Evolutionary conservation across 139 green algal genomes (phyloP), one percentile per base, ranked within the genome.

Genomic region (Micractinium conductrix): DNA sequence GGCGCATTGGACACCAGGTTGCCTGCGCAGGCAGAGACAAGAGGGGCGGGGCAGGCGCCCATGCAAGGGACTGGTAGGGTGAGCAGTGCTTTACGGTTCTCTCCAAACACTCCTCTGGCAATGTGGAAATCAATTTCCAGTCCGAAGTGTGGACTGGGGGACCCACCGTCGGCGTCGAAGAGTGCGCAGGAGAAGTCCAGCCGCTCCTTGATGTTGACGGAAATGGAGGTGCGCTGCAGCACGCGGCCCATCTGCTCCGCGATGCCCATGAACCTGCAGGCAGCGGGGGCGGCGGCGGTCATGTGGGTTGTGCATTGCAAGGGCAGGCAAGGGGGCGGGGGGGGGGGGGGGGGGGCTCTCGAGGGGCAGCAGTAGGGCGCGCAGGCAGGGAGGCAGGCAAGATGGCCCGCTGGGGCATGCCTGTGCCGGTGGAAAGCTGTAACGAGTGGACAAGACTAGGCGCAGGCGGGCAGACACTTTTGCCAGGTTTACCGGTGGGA

Each of bases 131-230:
- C n/a, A 3, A 2, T 40, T 12, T 33, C 22, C 60, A 69, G 24
- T n/a, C 2, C 80, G 28, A n/a, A n/a, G n/a, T n/a, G n/a, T n/a
- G n/a, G n/a, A n/a, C n/a, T n/a, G n/a, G n/a, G n/a, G n/a, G n/a
- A n/a, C n/a, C n/a, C 50, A 85, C 80, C 87, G 1, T 85, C 2
- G 14, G n/a, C 38, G 38, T 88, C 87, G 87, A 98, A 98, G 50
- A 98, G 91, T 21, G 97, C 97, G 81, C 97, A 99, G 50, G 90
- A 96, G 89, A 99, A 99, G 92, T 99, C 97, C 10, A 99, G 93
- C 0, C 97, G 91, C 90, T 99, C 97, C 89, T 99, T 99, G 91
- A 99, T 99, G 93, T 99, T 99, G 63, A 98, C 97, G 7, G 91
- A 96, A 78, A 98, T 93, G 74, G 87, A 92, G 62, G 96, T 99